A percentile compares a stretch with the other conserved stretches of the same genome.
phyloP scores from a whole-genome alignment of 441 rosid species.

The Erodium trifolium region DNA sequence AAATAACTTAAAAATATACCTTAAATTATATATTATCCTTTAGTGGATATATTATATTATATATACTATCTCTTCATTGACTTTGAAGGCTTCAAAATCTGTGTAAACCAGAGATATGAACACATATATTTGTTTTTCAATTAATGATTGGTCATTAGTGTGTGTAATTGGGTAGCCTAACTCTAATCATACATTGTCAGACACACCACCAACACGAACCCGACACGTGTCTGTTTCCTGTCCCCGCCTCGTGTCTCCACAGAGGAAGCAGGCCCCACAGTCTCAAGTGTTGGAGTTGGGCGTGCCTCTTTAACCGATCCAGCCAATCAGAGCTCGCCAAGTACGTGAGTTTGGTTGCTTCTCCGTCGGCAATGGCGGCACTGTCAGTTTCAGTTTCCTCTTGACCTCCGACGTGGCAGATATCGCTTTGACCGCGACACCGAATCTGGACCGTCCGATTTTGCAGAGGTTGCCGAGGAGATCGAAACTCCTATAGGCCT shows the following conservation, averaged over 20 bases:
- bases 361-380: background rate
- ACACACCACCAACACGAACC: background rate
- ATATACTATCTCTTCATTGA: too few relatives aligned
- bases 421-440: background rate
- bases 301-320: background rate
- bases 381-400: background rate
- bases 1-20: too few relatives aligned
- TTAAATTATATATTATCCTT: too few relatives aligned
- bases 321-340: background rate
- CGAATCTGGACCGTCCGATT: background rate
- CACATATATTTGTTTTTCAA: too few relatives aligned
- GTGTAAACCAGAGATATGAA: too few relatives aligned
- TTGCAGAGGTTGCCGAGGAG: background rate
- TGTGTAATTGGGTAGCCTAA: background rate
- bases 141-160: background rate
- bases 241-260: background rate
- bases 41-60: too few relatives aligned
- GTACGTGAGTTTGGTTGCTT: background rate
- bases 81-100: too few relatives aligned
- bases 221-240: conserved; percentile 1
- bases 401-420: background rate
- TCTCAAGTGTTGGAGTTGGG: background rate
- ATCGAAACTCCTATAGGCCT: background rate
- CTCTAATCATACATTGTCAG: background rate
- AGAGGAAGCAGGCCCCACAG: conserved; percentile 6